Evolutionary conservation across 1,284 basidiomycete species (phyloP), one percentile per base, ranked within the genome.

Genomic region (Inonotus obliquus): DNA sequence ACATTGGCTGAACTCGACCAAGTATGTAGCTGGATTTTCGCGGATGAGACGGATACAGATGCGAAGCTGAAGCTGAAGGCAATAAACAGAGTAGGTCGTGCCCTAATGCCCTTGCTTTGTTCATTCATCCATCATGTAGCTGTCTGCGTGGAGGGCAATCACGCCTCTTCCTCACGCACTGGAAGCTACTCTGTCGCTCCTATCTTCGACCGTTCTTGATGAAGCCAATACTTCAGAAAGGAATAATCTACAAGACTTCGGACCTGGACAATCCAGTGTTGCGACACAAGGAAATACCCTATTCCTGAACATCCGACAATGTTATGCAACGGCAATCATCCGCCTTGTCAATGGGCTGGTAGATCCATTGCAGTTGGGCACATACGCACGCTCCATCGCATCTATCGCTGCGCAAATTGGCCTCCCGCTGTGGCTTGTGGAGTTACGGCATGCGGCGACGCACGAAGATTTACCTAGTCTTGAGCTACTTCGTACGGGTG

Each of bases 401-500:
- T 85, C 89, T 32, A 92, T 99, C 63, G 95, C 97, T 1, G 79
- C 83, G 2, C 88, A 94, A 65, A 82, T 99, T 25, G 90, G 89
- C 0, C 77, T 99, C 1, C 97, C 97, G 0, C 76, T 82, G 0
- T 94, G 91, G 85, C 81, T 99, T 19, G 95, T 99, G n/a, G 92
- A 98, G 66, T 79, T 99, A 4, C 82, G 96, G 39, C 96, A 99
- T 76, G 90, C 93, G 29, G 92, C 93, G 9, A 99, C 96, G 1
- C 96, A 99, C 71, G 96, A 99, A 70, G 94, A 97, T 66, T 76
- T 99, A 17, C 97, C 96, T 0, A 91, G 91, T 65, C 77, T 98
- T 1, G 83, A 86, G 54, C 76, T 96, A 6, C 80, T 98, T 10
- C 81, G 90, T 59, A 83, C 92, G 59, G 94, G 88, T 0, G 82